A percentile compares a stretch with the other conserved stretches of the same genome.
These are phyloP conservation scores for Penicillium ucsense DNA, from an alignment of 495 filamentous ascomycete species.

Conservation along the genomic window DNA sequence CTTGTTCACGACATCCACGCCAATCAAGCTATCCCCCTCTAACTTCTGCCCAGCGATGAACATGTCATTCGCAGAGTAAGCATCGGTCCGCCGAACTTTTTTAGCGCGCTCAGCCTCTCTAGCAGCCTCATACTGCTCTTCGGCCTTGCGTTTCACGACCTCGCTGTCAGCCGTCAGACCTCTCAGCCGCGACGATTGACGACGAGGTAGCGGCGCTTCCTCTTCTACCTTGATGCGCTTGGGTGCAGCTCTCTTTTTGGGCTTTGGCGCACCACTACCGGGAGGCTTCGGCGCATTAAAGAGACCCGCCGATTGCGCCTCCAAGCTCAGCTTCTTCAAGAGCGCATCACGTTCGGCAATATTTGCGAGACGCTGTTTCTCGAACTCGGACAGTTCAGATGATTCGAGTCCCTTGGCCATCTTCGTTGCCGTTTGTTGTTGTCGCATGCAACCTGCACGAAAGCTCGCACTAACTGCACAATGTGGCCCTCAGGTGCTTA, in stretches of 20 bases:
- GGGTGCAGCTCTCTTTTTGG: slow-evolving; percentile 40
- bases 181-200: slow-evolving; percentile 56
- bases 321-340: slow-evolving; percentile 46
- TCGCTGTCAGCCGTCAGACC: slow-evolving; percentile 63
- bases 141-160: slow-evolving; percentile 68
- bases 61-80: slow-evolving; percentile 66
- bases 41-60: slow-evolving; percentile 66
- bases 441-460: not conserved
- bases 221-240: slow-evolving; percentile 42
- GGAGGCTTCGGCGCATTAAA: slow-evolving; percentile 27
- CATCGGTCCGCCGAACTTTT: slow-evolving; percentile 58
- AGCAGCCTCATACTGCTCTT: slow-evolving; percentile 55
- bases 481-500: not conserved
- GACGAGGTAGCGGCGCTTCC: slow-evolving; percentile 38
- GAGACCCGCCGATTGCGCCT: slow-evolving; percentile 44
- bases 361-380: slow-evolving; percentile 58
- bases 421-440: slow-evolving; percentile 2
- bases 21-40: slow-evolving; percentile 29
- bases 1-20: slow-evolving; percentile 49
- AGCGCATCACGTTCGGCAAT: slow-evolving; percentile 67
- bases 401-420: slow-evolving; percentile 8
- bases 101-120: slow-evolving; percentile 58
- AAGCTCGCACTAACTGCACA: not conserved
- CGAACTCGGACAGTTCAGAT: slow-evolving; percentile 48
- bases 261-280: slow-evolving; percentile 18